These are phyloP conservation scores for Penicillium simplicissimum DNA, from an alignment of 495 filamentous ascomycete species.

Conservation along the genomic window DNA sequence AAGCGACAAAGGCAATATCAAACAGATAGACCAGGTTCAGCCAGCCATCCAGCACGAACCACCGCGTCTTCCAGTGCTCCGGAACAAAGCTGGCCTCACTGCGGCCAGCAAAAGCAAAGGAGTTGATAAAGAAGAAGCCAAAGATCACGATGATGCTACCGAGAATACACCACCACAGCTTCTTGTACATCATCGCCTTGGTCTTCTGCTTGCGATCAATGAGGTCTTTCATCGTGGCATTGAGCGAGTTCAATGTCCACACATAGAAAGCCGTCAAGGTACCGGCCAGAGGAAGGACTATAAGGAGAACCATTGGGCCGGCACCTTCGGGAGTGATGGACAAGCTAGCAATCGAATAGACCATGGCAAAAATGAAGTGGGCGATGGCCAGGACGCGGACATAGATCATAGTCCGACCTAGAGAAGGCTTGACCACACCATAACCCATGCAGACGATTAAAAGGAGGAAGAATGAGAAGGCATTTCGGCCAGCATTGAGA, in stretches of 20 bases:
- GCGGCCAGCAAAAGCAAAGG: conserved; percentile 84
- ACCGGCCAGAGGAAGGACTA: conserved; percentile 88
- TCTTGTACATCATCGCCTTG: conserved; percentile 96
- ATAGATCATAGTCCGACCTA: conserved; percentile 91
- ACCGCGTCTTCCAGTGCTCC: conserved; percentile 91
- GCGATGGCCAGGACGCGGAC: conserved; percentile 87
- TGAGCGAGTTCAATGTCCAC: conserved; percentile 96
- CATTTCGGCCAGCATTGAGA: conserved; percentile 90
- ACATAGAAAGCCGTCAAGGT: conserved; percentile 97
- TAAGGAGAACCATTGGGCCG: conserved; percentile 90
- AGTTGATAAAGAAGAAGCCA: conserved; percentile 94
- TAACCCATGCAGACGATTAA: conserved; percentile 99
- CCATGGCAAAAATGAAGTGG: conserved; percentile 93
- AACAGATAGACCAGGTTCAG: conserved; percentile 93
- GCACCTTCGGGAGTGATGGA: conserved; percentile 72
- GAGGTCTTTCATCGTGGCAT: conserved; percentile 92
- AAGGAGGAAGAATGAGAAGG: conserved; percentile 97
- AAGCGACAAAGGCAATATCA: conserved; percentile 90
- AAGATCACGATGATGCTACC: conserved; percentile 92
- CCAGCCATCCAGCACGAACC: conserved; percentile 99
- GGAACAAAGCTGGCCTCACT: conserved; percentile 86
- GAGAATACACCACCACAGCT: conserved; percentile 98
- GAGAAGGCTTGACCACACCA: conserved; percentile 92
- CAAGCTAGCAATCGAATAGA: conserved; percentile 88
- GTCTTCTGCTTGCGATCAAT: conserved; percentile 89